phyloP scores from a whole-genome alignment of 148 eudicot species.

The Rhododendron henanense region DNA sequence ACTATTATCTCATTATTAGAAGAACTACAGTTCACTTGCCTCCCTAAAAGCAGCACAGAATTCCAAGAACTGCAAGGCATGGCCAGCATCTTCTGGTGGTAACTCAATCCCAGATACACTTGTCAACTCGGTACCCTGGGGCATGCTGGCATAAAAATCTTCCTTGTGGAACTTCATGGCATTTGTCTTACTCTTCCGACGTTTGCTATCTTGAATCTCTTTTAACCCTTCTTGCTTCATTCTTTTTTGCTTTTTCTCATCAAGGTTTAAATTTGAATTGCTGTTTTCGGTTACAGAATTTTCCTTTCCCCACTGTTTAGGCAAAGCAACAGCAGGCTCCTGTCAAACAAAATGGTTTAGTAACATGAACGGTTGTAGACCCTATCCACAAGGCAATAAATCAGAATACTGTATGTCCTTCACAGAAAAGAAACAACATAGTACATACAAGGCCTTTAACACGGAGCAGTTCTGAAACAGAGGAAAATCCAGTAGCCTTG shows the following conservation, averaged over 20 bases:
- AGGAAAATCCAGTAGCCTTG: conserved; percentile 83
- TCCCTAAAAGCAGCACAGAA: conserved; percentile 79
- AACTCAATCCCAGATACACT: conserved; percentile 58
- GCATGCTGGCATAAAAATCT: conserved; percentile 34
- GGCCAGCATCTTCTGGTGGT: conserved; percentile 61
- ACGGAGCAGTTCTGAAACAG: conserved; percentile 74
- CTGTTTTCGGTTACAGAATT: conserved; percentile 32
- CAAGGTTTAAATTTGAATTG: conserved; percentile 22
- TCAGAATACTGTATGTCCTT: neutral
- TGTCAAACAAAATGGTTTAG: conserved; percentile 18
- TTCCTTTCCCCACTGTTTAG: conserved; percentile 54
- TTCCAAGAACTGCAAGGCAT: conserved; percentile 76
- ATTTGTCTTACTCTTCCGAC: conserved; percentile 12
- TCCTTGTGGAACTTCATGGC: conserved; percentile 7
- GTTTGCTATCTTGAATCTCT: conserved; percentile 21
- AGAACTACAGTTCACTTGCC: conserved; percentile 35
- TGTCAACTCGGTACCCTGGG: conserved; percentile 58
- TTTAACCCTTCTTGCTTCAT: conserved; percentile 21
- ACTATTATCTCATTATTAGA: neutral
- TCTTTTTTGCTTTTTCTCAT: conserved; percentile 38
- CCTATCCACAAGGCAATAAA: neutral
- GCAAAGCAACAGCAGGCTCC: conserved; percentile 33
- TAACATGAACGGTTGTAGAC: neutral
- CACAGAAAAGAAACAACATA: neutral
- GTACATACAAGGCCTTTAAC: conserved; percentile 40